Evolutionary conservation across 306 rosid species (phyloP).

Genomic region (Cucumis hystrix): DNA sequence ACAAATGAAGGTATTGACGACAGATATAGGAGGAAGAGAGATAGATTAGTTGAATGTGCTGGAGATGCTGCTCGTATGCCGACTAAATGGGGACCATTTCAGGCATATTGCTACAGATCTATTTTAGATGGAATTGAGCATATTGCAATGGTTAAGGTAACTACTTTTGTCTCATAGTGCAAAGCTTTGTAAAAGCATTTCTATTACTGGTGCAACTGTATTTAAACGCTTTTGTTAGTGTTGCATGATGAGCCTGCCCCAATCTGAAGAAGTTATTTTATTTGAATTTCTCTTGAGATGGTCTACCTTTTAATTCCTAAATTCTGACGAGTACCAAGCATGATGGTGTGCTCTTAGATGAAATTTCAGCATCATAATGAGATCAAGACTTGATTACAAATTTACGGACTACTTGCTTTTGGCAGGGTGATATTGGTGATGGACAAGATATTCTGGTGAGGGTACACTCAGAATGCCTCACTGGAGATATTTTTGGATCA

Average conservation of each 20-base stretch:
- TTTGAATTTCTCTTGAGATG: not conserved
- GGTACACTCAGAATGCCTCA: slow-evolving; percentile 92
- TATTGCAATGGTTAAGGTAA: slow-evolving; percentile 96
- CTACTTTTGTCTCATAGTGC: not conserved
- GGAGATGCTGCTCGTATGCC: slow-evolving; percentile 67
- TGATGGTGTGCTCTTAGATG: not conserved
- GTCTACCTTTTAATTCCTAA: not conserved
- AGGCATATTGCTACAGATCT: slow-evolving; percentile 66
- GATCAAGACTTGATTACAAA: not conserved
- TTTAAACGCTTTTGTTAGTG: not conserved
- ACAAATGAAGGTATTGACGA: not conserved
- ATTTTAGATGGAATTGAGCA: slow-evolving; percentile 82
- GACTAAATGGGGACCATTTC: slow-evolving; percentile 91
- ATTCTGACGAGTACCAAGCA: not conserved
- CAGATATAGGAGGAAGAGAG: slow-evolving; percentile 29
- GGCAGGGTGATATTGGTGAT: slow-evolving; percentile 85
- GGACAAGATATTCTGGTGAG: slow-evolving; percentile 84
- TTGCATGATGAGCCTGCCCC: not conserved
- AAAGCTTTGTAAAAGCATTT: not conserved
- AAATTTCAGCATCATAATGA: not conserved
- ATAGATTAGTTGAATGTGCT: slow-evolving; percentile 42
- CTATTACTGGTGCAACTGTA: not conserved
- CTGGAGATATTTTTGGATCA: slow-evolving; percentile 97
- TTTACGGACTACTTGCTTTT: not conserved
- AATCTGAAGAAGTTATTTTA: not conserved